Evolutionary conservation across 805 yeast genomes (phyloP).

Genomic region (Candida gorgasii): DNA sequence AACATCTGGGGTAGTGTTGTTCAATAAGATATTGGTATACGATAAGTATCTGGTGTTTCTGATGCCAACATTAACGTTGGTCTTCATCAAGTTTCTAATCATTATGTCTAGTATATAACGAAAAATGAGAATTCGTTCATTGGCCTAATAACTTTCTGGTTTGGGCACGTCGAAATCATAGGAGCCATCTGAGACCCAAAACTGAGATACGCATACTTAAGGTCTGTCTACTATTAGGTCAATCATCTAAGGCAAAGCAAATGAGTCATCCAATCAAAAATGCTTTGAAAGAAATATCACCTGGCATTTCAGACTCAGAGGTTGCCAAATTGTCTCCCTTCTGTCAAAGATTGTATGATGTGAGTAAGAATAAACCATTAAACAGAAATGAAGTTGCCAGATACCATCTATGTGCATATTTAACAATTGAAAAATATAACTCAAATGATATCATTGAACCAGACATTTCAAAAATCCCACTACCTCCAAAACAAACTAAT

Average conservation of each 20-base stretch:
- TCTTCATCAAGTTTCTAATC: conserved; percentile 5
- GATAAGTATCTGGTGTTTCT: conserved; percentile 1
- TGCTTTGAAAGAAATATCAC: conserved; percentile 50
- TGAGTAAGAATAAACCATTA: conserved; percentile 52
- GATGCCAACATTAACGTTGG: conserved; percentile 4
- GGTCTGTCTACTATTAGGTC: too few relatives aligned
- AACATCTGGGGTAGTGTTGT: conserved; percentile 21
- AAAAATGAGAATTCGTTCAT: conserved; percentile 8
- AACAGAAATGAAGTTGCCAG: conserved; percentile 64
- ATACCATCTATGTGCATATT: conserved; percentile 63
- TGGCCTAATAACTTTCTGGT: conserved; percentile 1
- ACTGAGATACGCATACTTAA: too few relatives aligned
- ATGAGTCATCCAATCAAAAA: conserved; percentile 26
- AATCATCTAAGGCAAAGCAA: too few relatives aligned
- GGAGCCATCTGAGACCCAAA: too few relatives aligned
- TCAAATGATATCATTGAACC: conserved; percentile 42
- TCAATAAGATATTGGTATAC: not conserved
- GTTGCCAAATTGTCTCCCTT: conserved; percentile 34
- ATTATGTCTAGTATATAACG: not conserved
- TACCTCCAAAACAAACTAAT: conserved; percentile 47
- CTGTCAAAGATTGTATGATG: conserved; percentile 45
- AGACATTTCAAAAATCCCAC: conserved; percentile 53
- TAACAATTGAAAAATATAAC: conserved; percentile 55
- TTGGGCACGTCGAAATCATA: not conserved
- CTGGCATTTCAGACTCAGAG: conserved; percentile 42